Base-by-base conservation (phyloP, 164 flowering plant genomes). In the Brasenia schreberi region DNA sequence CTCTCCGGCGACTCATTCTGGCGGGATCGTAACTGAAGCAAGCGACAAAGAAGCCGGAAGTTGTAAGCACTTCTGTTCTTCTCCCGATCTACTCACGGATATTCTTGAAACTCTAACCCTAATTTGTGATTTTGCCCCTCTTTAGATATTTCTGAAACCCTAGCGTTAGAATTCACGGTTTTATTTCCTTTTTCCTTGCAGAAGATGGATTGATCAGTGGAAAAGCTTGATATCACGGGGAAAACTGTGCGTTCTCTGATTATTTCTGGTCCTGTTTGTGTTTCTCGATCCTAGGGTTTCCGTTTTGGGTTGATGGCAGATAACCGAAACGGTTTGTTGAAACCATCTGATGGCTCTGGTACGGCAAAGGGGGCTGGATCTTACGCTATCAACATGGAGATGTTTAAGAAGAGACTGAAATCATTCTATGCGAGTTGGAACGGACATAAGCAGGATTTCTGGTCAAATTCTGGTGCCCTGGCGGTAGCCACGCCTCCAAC, bases 401-500 rank as follows among this genome's bases (percentile, higher is more conserved):
- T 45, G 68, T 85, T 85, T 61, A 66, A 67, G 7, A 79, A 67
- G 70, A 76, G 95, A 61, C 68, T 88, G 69, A 80, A 83, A 63
- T 18, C 52, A 0, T 64, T 90, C 7, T 88, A 90, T 68, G 63
- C 87, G 1, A 80, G 85, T 61, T 90, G 97, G 97, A 70, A 68
- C 42, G 73, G 80, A 3, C 66, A 79, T 68, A 83, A 72, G 14
- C 12, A 53, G 63, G 82, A 80, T 16, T 64, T 82, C 0, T 88
- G 97, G 97, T 82, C 83, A 5, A 65, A 75, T 59, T 65, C 86
- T 12, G 79, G 80, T 67, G 89, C 70, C 4, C 63, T 90, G 61
- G 76, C 82, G 0, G 61, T 90, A 63, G 88, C 96, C 27, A 87
- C 93, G 0, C 93, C 97, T 61, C 96, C 93, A 6, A 62, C 81